phyloP scores from a whole-genome alignment of 2,329 filamentous ascomycete species.

The Ciborinia camelliae region DNA sequence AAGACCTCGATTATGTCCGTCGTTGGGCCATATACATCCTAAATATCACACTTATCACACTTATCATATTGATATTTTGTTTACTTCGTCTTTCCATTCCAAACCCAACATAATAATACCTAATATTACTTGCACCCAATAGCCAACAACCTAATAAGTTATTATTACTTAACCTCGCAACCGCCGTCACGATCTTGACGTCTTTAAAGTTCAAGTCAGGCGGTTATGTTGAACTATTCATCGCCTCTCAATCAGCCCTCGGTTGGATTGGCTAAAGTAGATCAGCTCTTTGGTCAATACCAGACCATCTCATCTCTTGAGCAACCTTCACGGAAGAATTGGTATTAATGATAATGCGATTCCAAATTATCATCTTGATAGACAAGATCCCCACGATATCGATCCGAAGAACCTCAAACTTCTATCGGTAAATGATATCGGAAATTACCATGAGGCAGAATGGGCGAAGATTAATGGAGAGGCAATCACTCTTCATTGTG shows the following conservation, averaged over 20 bases:
- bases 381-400: conserved; percentile 4
- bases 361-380: not conserved
- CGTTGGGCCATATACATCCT: not conserved
- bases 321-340: conserved; percentile 18
- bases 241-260: not conserved
- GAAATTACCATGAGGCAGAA: not conserved
- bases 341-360: conserved; percentile 14
- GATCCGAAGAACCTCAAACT: conserved; percentile 18
- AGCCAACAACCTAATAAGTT: not conserved
- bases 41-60: too few relatives aligned
- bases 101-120: not conserved
- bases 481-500: conserved; percentile 11
- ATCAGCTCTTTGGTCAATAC: conserved; percentile 11
- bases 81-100: not conserved
- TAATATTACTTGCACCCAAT: not conserved
- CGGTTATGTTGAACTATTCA: not conserved
- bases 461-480: conserved; percentile 13
- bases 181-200: not conserved
- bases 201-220: not conserved
- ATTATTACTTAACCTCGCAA: not conserved
- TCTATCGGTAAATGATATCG: not conserved
- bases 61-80: not conserved
- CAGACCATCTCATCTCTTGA: conserved; percentile 4
- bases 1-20: too few relatives aligned
- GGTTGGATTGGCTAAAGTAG: not conserved